phyloP scores from a whole-genome alignment of 1,139 yeast genomes.

The Candida dubliniensis region DNA sequence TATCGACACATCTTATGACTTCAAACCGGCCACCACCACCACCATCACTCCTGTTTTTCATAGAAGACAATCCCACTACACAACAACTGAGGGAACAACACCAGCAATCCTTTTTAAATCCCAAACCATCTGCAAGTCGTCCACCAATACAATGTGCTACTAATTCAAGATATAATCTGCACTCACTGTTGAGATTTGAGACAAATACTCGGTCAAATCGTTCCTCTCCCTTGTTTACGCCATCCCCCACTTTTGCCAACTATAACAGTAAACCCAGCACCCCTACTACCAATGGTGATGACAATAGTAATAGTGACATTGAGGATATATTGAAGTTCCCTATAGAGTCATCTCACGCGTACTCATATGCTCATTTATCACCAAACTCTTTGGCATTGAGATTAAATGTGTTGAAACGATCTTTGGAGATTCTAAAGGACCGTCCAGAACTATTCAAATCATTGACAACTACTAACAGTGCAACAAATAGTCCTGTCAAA shows the following conservation, averaged over 20 bases:
- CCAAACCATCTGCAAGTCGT: slow-evolving; percentile 1
- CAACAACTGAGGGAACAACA: slow-evolving; percentile 6
- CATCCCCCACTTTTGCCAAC: slow-evolving; percentile 9
- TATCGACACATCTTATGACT: neutral
- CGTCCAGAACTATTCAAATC: slow-evolving; percentile 52
- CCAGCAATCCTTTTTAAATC: slow-evolving; percentile 4
- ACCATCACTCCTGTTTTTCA: slow-evolving; percentile 2
- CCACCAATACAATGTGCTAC: neutral
- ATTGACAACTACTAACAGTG: slow-evolving; percentile 5
- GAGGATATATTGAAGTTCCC: slow-evolving; percentile 54
- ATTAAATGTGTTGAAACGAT: slow-evolving; percentile 70
- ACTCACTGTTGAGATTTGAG: neutral
- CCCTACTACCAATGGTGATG: neutral
- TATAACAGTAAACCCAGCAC: slow-evolving; percentile 6
- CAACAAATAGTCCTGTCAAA: too few relatives aligned
- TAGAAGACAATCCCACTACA: slow-evolving; percentile 2
- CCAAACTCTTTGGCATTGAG: slow-evolving; percentile 79
- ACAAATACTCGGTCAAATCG: neutral
- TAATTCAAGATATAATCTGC: neutral
- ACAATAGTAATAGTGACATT: slow-evolving; percentile 14
- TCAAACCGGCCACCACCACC: too few relatives aligned
- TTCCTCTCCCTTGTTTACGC: neutral
- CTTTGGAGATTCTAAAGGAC: slow-evolving; percentile 69
- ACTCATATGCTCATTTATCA: slow-evolving; percentile 79
- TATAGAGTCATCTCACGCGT: slow-evolving; percentile 79